Evolutionary conservation across 768 basidiomycete genomes (phyloP).

Genomic region (Hortiboletus campestris): DNA sequence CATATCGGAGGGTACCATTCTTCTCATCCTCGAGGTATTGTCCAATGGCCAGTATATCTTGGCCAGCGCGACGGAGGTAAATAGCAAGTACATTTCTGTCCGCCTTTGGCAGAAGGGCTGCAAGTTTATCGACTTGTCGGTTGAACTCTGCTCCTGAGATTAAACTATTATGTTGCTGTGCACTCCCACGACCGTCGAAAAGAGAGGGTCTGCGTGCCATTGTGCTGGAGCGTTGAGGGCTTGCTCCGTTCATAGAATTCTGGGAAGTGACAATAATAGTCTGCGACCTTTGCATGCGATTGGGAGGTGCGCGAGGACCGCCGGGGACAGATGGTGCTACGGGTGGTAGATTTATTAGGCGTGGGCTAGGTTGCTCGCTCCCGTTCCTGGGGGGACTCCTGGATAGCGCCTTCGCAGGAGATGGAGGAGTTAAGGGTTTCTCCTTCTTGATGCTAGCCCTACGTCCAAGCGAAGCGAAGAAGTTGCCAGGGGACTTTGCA

Average conservation of each 20-base stretch:
- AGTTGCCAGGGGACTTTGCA: constrained; percentile 51
- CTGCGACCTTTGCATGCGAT: constrained; percentile 62
- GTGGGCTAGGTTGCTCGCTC: constrained; percentile 27
- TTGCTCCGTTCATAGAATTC: constrained; percentile 14
- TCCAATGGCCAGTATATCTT: constrained; percentile 83
- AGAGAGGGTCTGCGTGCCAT: constrained; percentile 30
- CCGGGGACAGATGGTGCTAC: constrained; percentile 60
- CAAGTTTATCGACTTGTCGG: constrained; percentile 68
- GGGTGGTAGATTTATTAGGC: constrained; percentile 30
- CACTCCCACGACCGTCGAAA: constrained; percentile 23
- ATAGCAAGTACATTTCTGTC: constrained; percentile 64
- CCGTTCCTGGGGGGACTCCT: constrained; percentile 35
- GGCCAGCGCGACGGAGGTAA: constrained; percentile 71
- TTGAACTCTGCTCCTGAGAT: constrained; percentile 48
- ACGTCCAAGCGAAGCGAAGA: constrained; percentile 74
- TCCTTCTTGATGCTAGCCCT: constrained; percentile 57
- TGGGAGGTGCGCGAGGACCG: constrained; percentile 69
- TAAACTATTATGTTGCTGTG: neutral
- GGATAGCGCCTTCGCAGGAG: constrained; percentile 36
- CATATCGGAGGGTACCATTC: constrained; percentile 56
- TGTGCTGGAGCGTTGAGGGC: constrained; percentile 32
- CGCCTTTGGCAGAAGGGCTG: constrained; percentile 69
- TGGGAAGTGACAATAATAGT: constrained; percentile 52
- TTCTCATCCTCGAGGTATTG: constrained; percentile 84
- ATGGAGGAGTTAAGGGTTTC: constrained; percentile 28